phyloP scores from a whole-genome alignment of 441 rosid species.

The Gossypium laxum region DNA sequence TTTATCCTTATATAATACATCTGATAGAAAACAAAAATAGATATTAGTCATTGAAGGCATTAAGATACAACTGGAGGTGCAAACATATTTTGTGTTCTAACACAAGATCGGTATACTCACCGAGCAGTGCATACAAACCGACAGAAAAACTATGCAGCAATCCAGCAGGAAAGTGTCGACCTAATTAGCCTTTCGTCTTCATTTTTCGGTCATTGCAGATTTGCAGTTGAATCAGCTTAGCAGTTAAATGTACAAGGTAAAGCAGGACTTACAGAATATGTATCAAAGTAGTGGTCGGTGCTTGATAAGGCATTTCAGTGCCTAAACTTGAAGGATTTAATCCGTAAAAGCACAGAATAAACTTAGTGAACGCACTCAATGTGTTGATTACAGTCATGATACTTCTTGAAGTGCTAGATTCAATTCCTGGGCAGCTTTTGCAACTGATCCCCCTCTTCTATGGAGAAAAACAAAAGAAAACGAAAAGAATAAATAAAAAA shows the following conservation, averaged over 20 bases:
- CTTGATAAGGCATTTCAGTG: slow-evolving; percentile 4
- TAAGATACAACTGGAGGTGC: slow-evolving; percentile 16
- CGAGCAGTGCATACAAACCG: background rate
- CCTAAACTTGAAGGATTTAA: slow-evolving; percentile 19
- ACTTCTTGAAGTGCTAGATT: slow-evolving; percentile 67
- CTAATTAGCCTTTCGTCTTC: slow-evolving; percentile 16
- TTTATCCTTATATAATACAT: background rate
- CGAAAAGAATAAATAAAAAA: background rate
- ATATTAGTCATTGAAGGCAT: slow-evolving; percentile 16
- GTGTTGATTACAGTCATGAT: slow-evolving; percentile 28
- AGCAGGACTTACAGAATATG: slow-evolving; percentile 5
- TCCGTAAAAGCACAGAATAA: slow-evolving; percentile 19
- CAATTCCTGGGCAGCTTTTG: slow-evolving; percentile 73
- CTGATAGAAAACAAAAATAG: background rate
- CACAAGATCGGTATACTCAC: background rate
- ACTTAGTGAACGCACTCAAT: slow-evolving; percentile 8
- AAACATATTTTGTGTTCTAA: slow-evolving; percentile 16
- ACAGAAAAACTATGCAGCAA: slow-evolving; percentile 20
- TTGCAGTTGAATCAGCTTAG: slow-evolving; percentile 18
- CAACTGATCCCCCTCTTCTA: slow-evolving; percentile 74
- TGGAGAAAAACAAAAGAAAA: slow-evolving; percentile 4
- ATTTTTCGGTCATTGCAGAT: slow-evolving; percentile 22
- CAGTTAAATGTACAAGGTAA: slow-evolving; percentile 26
- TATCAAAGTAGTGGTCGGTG: background rate
- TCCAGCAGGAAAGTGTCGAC: slow-evolving; percentile 9